phyloP scores from a whole-genome alignment of 2,329 filamentous ascomycete species.

The Tolypocladium pustulatum region DNA sequence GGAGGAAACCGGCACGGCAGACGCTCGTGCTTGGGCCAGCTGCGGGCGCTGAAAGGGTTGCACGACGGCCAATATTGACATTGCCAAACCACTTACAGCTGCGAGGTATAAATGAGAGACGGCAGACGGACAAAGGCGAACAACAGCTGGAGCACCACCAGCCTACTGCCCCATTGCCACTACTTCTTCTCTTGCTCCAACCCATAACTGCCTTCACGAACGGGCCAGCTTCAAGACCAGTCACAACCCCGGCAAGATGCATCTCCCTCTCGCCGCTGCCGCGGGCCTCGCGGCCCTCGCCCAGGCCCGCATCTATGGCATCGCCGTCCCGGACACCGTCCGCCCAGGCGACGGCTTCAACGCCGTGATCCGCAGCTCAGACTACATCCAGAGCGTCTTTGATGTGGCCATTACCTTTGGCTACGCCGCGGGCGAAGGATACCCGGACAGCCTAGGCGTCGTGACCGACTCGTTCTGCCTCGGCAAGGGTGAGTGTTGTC shows the following conservation, averaged over 20 bases:
- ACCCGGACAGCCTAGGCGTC: slow-evolving; percentile 16
- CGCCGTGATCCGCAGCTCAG: slow-evolving; percentile 25
- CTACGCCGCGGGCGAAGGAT: slow-evolving; percentile 14
- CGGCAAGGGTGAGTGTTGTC: slow-evolving; percentile 18
- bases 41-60: not conserved
- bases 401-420: slow-evolving; percentile 35
- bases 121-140: not conserved
- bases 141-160: no score
- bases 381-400: slow-evolving; percentile 32
- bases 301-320: slow-evolving; percentile 30
- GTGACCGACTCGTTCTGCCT: slow-evolving; percentile 22
- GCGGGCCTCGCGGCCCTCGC: slow-evolving; percentile 13
- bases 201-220: no score
- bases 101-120: not conserved
- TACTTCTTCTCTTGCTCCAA: not conserved
- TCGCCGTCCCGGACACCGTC: slow-evolving; percentile 29
- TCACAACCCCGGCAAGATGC: slow-evolving; percentile 6
- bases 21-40: not conserved
- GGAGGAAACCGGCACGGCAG: not conserved
- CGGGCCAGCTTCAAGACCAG: not conserved
- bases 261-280: slow-evolving; percentile 10
- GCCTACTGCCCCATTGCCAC: not conserved
- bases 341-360: slow-evolving; percentile 24
- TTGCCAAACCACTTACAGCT: not conserved
- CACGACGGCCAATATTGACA: not conserved